Percentiles rank a stretch among this genome's conserved stretches.
phyloP scores from a whole-genome alignment of 2,329 filamentous ascomycete species.

The Fusarium heterosporum region DNA sequence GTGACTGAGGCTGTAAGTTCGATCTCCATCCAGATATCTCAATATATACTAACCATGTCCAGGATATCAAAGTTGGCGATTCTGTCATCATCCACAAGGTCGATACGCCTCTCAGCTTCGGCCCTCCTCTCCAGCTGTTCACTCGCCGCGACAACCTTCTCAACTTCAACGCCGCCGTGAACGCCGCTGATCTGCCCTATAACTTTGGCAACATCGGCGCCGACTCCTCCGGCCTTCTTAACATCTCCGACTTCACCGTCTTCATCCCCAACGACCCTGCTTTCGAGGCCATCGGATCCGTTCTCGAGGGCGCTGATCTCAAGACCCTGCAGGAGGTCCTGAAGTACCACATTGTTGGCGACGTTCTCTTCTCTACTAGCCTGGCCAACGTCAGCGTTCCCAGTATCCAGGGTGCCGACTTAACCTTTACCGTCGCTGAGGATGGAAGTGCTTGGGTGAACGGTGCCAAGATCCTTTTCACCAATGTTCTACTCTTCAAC shows the following conservation, averaged over 20 bases:
- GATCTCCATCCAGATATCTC: background rate
- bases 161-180: constrained; percentile 48
- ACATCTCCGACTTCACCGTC: constrained; percentile 50
- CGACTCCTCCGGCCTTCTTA: constrained; percentile 34
- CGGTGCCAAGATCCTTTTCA: constrained; percentile 48
- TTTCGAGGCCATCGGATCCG: constrained; percentile 48
- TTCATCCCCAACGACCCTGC: constrained; percentile 48
- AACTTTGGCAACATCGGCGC: constrained; percentile 43
- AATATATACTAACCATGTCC: background rate
- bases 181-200: constrained; percentile 44
- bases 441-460: constrained; percentile 50
- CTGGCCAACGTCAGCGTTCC: constrained; percentile 46
- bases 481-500: constrained; percentile 50
- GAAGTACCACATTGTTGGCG: constrained; percentile 49
- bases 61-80: constrained; percentile 49
- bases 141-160: constrained; percentile 45
- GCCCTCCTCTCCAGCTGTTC: constrained; percentile 49
- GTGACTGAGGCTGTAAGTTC: constrained; percentile 49
- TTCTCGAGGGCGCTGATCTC: constrained; percentile 39
- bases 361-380: constrained; percentile 48
- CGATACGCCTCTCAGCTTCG: constrained; percentile 47
- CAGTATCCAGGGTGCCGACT: constrained; percentile 40
- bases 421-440: constrained; percentile 49
- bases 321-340: constrained; percentile 47
- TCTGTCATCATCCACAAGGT: constrained; percentile 50